These are phyloP conservation scores for Populus deltoides DNA, from an alignment of 345 rosid genomes.

Conservation along the genomic window DNA sequence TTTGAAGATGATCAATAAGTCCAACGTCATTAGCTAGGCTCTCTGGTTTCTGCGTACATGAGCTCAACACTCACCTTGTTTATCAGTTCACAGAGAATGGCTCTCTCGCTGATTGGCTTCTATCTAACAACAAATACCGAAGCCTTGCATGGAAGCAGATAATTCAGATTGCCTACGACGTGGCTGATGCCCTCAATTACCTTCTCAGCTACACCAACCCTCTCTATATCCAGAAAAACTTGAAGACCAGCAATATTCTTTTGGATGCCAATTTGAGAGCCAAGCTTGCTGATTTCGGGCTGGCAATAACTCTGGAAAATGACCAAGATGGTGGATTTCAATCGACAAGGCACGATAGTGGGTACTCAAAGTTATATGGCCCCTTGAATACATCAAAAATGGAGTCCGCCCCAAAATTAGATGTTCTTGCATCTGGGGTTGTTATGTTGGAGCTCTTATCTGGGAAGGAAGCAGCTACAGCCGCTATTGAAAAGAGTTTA, in stretches of 20 bases:
- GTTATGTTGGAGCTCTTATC: conserved; percentile 79
- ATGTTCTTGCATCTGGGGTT: conserved; percentile 83
- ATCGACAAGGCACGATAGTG: conserved; percentile 68
- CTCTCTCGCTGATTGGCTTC: conserved; percentile 65
- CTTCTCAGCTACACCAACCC: conserved; percentile 78
- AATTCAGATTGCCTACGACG: conserved; percentile 62
- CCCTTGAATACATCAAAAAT: conserved; percentile 78
- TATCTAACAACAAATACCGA: conserved; percentile 20
- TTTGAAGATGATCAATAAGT: conserved; percentile 71
- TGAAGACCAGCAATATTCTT: conserved; percentile 76
- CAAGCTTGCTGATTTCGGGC: conserved; percentile 72
- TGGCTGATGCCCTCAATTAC: conserved; percentile 78
- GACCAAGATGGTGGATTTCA: conserved; percentile 49
- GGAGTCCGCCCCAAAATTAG: conserved; percentile 81
- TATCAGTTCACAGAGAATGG: conserved; percentile 74
- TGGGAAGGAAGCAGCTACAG: conserved; percentile 56
- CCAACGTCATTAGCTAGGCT: conserved; percentile 77
- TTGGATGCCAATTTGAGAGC: conserved; percentile 69
- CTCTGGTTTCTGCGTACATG: conserved; percentile 75
- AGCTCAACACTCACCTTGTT: conserved; percentile 77
- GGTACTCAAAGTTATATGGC: conserved; percentile 89
- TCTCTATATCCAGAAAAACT: conserved; percentile 74
- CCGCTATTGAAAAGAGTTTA: conserved; percentile 24
- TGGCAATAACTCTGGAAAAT: conserved; percentile 56
- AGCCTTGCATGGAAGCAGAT: conserved; percentile 77